Conservation (phyloP, 192 early-diverging fungal species). For the Gaertneriomyces semiglobifer region DNA sequence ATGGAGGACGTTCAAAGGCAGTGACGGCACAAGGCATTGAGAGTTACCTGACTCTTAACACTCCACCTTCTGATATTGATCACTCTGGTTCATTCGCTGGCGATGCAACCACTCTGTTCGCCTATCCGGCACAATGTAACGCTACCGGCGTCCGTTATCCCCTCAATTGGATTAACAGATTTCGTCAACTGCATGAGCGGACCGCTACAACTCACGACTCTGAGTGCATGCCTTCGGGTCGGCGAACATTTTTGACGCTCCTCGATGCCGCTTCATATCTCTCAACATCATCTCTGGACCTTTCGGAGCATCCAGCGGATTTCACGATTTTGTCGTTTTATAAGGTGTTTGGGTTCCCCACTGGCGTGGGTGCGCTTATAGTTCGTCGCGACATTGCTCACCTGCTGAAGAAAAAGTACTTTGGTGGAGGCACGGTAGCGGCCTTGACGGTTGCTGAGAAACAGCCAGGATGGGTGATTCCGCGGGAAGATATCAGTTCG, state of each 20-base stretch:
- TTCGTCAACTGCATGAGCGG: slow-evolving; percentile 30
- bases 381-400: slow-evolving; percentile 51
- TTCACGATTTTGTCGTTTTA: slow-evolving; percentile 79
- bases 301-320: slow-evolving; percentile 50
- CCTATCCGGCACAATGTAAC: slow-evolving; percentile 85
- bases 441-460: slow-evolving; percentile 49
- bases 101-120: slow-evolving; percentile 54
- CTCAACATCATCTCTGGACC: slow-evolving; percentile 59
- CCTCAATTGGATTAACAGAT: slow-evolving; percentile 49
- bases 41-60: not conserved
- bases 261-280: slow-evolving; percentile 73
- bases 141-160: slow-evolving; percentile 73
- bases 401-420: slow-evolving; percentile 57
- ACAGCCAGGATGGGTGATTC: slow-evolving; percentile 8
- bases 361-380: slow-evolving; percentile 74
- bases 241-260: slow-evolving; percentile 46
- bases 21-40: slow-evolving; percentile 1
- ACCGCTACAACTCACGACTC: not conserved
- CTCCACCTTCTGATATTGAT: not conserved
- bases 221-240: slow-evolving; percentile 2
- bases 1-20: slow-evolving; percentile 20
- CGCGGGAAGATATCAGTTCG: slow-evolving; percentile 8
- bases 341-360: slow-evolving; percentile 86
- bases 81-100: no score
- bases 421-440: slow-evolving; percentile 78